Conservation (phyloP, 169 alveolate genomes). For the Theileria equi region DNA sequence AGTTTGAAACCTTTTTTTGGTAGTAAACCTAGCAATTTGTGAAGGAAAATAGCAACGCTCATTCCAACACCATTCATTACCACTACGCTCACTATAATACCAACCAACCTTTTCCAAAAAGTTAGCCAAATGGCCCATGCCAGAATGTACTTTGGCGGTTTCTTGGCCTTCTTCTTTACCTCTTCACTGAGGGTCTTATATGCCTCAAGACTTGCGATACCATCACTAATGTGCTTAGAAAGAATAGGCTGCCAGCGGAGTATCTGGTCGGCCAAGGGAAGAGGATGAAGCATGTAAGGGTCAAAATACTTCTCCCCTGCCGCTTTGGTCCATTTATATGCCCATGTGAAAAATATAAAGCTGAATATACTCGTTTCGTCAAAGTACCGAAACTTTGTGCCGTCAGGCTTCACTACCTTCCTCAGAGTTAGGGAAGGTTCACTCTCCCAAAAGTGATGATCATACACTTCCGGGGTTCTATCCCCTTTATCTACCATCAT, state of each 20-base stretch:
- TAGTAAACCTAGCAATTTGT: neutral
- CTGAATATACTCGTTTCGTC: constrained; percentile 16
- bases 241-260: constrained; percentile 51
- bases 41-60: constrained; percentile 11
- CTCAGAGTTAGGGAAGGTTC: too few species aligned
- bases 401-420: too few species aligned
- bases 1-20: neutral
- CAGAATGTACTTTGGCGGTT: neutral
- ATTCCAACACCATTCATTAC: constrained; percentile 8
- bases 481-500: too few species aligned
- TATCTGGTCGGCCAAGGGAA: constrained; percentile 43
- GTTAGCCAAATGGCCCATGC: constrained; percentile 28
- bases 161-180: neutral
- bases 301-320: neutral
- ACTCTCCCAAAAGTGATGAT: too few species aligned
- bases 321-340: constrained; percentile 14
- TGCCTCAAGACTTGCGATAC: constrained; percentile 23
- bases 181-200: neutral
- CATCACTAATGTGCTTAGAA: constrained; percentile 58
- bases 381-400: neutral
- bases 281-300: constrained; percentile 26
- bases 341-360: constrained; percentile 45
- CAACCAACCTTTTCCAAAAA: constrained; percentile 17
- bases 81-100: constrained; percentile 14
- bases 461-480: too few species aligned